Evolutionary conservation across 2,329 filamentous ascomycete species (phyloP).

Genomic region (Pseudofabraea citricarpa): DNA sequence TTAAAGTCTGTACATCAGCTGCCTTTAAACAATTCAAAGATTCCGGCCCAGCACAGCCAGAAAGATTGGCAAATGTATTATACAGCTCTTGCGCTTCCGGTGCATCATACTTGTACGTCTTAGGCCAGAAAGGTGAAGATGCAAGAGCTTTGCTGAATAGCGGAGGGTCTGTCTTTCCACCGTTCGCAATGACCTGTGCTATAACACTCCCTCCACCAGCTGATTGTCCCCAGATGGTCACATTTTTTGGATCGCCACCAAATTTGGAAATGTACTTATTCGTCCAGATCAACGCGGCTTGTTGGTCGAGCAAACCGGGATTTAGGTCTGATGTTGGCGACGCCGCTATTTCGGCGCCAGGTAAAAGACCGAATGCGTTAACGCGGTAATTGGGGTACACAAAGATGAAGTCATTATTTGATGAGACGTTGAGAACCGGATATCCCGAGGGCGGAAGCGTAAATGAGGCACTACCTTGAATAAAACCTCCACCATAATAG

Average conservation of each 20-base stretch:
- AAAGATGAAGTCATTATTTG: conserved; percentile 44
- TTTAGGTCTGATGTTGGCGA: conserved; percentile 52
- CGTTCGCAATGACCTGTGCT: conserved; percentile 46
- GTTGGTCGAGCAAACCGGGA: conserved; percentile 58
- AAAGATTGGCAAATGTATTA: conserved; percentile 36
- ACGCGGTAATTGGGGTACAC: conserved; percentile 61
- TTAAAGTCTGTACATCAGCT: conserved; percentile 46
- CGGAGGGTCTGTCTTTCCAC: conserved; percentile 32
- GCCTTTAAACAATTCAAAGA: conserved; percentile 50
- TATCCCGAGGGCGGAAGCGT: conserved; percentile 50
- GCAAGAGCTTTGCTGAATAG: conserved; percentile 48
- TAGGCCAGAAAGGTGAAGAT: conserved; percentile 47
- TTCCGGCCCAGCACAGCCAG: conserved; percentile 36
- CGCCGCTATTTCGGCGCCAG: conserved; percentile 45
- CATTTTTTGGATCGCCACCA: conserved; percentile 51
- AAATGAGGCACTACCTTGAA: conserved; percentile 51
- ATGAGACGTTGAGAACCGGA: conserved; percentile 51
- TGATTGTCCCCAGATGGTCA: conserved; percentile 57
- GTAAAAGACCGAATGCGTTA: conserved; percentile 64
- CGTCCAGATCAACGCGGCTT: conserved; percentile 53
- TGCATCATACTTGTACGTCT: conserved; percentile 46
- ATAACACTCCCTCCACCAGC: conserved; percentile 50
- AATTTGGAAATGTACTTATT: conserved; percentile 52
- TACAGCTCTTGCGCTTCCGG: conserved; percentile 40
- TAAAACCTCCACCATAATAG: conserved; percentile 59